Evolutionary conservation across 306 rosid genomes (phyloP).

Genomic region (Herpetospermum pedunculosum): DNA sequence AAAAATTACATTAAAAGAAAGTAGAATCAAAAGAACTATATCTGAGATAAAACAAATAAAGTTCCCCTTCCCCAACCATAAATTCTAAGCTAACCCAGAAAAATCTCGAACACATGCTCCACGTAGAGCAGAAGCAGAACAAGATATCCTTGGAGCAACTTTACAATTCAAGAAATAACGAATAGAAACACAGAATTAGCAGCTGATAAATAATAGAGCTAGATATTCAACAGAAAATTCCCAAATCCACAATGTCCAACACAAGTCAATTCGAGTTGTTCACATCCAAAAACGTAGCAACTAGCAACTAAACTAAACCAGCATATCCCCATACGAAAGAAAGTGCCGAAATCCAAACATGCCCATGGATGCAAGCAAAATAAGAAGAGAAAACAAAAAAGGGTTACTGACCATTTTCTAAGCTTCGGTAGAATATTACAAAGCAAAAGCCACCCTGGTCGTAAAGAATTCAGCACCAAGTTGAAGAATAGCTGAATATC

Average conservation of each 20-base stretch:
- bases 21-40: background rate
- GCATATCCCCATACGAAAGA: background rate
- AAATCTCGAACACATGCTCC: background rate
- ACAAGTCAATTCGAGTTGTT: background rate
- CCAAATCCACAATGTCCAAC: background rate
- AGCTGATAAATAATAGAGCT: background rate
- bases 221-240: background rate
- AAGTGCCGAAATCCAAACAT: background rate
- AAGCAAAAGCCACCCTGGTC: background rate
- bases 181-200: background rate
- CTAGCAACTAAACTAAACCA: background rate
- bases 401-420: background rate
- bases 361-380: background rate
- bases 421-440: background rate
- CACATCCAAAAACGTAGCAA: background rate
- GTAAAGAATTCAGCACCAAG: background rate
- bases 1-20: background rate
- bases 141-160: background rate
- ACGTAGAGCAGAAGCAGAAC: background rate
- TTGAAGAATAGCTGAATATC: background rate
- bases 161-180: background rate
- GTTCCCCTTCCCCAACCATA: background rate
- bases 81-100: background rate
- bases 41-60: background rate
- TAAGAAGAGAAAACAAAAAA: background rate